Base-by-base conservation (phyloP, 305 asterid genomes). In the Fraxinus greggii region DNA sequence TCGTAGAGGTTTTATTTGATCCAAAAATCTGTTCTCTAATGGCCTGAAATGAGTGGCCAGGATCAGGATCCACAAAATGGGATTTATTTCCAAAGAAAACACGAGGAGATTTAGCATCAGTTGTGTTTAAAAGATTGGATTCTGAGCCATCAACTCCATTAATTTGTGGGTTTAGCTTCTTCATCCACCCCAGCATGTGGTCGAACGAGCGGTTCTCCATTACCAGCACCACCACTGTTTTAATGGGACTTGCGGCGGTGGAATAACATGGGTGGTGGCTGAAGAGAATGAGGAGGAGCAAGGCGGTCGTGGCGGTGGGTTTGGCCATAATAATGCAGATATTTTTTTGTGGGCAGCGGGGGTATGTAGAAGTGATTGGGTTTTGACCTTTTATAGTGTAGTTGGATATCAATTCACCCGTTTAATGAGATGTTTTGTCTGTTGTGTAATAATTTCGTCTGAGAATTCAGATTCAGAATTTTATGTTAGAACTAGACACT, bases 151-250 rank as follows among this genome's bases (percentile, higher is more conserved):
- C 90, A 0, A 94, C 99, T 0, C 99, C 99, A 0, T 95, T 87
- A 78, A 95, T 95, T 5, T 92, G 90, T 0, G 93, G 97, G 80
- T 95, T 95, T 51, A 94, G 88, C 63, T 90, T 90, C 88, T 95
- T 95, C 98, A 95, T 92, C 99, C 99, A 95, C 0, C 98, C 98
- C n/a, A 94, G 73, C 97, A 94, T 92, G 85, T 94, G 99, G 87
- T 95, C 99, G 87, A 95, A 95, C 19, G 99, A 95, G 7, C 99
- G 90, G 86, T 95, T 95, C 86, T 95, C 99, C 99, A 95, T 95
- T 29, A 94, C 98, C 79, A 95, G 78, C 59, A 95, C 91, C 78
- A 95, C 99, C 84, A 95, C 97, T 5, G 95, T 94, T 12, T 92
- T 95, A 17, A 95, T 91, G 4, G 97, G 97, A 38, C 91, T 87